Evolutionary conservation across 1,139 yeast species (phyloP).

Genomic region (Lodderomyces margitis): DNA sequence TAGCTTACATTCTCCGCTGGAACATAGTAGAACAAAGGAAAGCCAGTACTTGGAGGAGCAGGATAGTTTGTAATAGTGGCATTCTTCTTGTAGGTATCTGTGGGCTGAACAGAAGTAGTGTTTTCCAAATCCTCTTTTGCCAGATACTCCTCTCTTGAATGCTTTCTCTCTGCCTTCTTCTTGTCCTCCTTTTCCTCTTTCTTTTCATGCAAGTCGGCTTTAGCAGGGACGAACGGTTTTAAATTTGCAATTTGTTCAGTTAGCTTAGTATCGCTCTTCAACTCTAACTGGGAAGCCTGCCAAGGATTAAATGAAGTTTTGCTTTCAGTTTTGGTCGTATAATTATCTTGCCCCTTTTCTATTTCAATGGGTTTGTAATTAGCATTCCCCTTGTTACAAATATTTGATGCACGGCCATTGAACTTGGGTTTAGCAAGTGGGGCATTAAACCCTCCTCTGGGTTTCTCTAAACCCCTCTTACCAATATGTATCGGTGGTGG

Average conservation of each 20-base stretch:
- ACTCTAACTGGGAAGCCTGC: conserved; percentile 11
- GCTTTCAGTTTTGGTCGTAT: background rate
- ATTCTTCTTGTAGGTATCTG: background rate
- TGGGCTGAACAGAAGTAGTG: background rate
- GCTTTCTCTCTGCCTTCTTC: too few relatives aligned
- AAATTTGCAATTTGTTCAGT: background rate
- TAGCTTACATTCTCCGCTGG: conserved; percentile 17
- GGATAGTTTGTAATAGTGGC: background rate
- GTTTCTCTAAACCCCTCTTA: conserved; percentile 27
- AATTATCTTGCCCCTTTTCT: background rate
- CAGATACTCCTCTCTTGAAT: too few relatives aligned
- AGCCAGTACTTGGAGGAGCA: conserved; percentile 9
- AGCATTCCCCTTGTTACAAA: conserved; percentile 10
- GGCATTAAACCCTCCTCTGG: background rate
- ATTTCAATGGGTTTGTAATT: background rate
- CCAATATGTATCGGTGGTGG: conserved; percentile 71
- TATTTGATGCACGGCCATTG: conserved; percentile 17
- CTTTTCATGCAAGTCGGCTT: background rate
- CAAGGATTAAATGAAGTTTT: conserved; percentile 5
- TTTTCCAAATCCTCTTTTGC: background rate
- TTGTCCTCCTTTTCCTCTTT: background rate
- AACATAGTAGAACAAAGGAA: conserved; percentile 25
- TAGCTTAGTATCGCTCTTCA: conserved; percentile 3
- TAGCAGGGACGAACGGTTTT: background rate
- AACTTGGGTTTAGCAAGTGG: conserved; percentile 13